Percentiles rank a stretch among this genome's conserved stretches.
Evolutionary conservation across 371 early-diverging fungal species (phyloP).

Genomic region (Syncephalis plumigaleata): DNA sequence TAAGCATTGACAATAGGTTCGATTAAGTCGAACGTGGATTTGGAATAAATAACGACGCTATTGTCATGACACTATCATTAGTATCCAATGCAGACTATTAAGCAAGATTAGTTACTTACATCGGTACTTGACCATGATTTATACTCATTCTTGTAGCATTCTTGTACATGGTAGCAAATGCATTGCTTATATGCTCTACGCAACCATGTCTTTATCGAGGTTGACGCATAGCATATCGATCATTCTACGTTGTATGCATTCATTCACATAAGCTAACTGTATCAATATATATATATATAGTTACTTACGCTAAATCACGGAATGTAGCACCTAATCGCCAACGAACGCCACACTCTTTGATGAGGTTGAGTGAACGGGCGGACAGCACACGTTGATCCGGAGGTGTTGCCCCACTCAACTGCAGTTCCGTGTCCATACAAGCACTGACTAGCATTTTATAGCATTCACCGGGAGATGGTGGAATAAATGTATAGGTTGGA

Average conservation of each 20-base stretch:
- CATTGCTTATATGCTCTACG: conserved; percentile 15
- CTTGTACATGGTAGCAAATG: conserved; percentile 22
- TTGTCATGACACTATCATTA: background rate
- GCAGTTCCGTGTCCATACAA: too few species aligned
- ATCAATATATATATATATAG: too few species aligned
- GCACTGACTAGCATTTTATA: too few species aligned
- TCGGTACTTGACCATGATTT: conserved; percentile 27
- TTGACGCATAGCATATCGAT: background rate
- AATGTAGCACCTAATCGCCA: conserved; percentile 5
- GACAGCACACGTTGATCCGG: too few species aligned
- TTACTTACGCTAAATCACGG: conserved; percentile 5
- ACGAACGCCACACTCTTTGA: conserved; percentile 6
- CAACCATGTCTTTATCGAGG: background rate
- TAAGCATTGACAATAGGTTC: background rate
- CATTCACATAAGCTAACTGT: too few species aligned
- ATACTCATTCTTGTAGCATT: conserved; percentile 21
- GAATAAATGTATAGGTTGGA: too few species aligned
- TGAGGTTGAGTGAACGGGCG: background rate
- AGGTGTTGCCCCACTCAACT: too few species aligned
- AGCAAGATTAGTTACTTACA: conserved; percentile 12
- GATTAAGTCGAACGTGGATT: background rate
- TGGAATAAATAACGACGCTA: background rate
- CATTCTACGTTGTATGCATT: background rate
- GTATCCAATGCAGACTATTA: background rate
- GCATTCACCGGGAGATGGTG: too few species aligned